phyloP scores from a whole-genome alignment of 768 basidiomycete species.

The Rhodosporidiobolus sp. region DNA sequence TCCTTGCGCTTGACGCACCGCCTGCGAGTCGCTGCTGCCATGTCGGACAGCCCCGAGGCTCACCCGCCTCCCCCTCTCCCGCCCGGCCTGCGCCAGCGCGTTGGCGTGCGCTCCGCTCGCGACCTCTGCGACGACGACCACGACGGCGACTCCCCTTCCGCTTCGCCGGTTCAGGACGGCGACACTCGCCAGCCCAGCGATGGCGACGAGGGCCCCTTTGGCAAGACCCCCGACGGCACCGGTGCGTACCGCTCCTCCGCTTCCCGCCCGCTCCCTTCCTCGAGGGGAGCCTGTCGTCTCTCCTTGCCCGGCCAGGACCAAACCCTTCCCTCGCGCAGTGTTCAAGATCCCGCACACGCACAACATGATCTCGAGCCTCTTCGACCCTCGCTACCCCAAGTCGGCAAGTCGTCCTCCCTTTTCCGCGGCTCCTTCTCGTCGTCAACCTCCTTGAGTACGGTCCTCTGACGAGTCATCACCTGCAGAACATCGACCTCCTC shows the following conservation, averaged over 20 bases:
- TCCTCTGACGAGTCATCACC: background rate
- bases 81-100: no score
- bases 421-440: slow-evolving; percentile 39
- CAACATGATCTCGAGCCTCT: slow-evolving; percentile 78
- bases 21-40: no score
- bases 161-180: no score
- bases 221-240: slow-evolving; percentile 59
- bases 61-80: no score
- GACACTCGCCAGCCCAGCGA: no score
- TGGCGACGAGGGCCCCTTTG: slow-evolving; percentile 70
- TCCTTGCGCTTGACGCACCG: no score
- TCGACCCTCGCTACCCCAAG: slow-evolving; percentile 77
- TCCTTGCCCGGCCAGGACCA: no score
- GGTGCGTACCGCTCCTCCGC: slow-evolving; percentile 7
- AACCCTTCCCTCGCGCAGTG: slow-evolving; percentile 54
- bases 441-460: no score
- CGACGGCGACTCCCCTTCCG: no score
- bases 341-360: slow-evolving; percentile 91
- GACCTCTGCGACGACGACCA: no score
- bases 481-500: slow-evolving; percentile 70
- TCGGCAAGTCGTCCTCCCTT: slow-evolving; percentile 52
- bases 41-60: no score
- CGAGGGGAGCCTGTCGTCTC: background rate
- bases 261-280: background rate
- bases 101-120: no score